Percentiles rank a stretch among this genome's conserved stretches.
These are phyloP conservation scores for Triticum dicoccoides DNA, from an alignment of 176 grass and related monocot species.

Conservation along the genomic window DNA sequence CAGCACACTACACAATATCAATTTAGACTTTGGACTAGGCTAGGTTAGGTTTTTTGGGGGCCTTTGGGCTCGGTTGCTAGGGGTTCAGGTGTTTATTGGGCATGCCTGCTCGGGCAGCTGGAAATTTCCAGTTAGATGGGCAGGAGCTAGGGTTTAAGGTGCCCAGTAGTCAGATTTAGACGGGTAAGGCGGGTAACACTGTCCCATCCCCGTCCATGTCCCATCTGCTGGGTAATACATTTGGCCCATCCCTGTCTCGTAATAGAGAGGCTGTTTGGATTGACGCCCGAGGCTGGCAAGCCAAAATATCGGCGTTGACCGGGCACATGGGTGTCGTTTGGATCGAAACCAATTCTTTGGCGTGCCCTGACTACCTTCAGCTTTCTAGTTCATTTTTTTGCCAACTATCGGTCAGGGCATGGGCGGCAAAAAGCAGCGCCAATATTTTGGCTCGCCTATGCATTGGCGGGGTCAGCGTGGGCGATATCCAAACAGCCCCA, in stretches of 20 bases:
- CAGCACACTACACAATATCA: too few relatives aligned
- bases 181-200: neutral
- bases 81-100: neutral
- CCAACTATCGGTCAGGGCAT: too few relatives aligned
- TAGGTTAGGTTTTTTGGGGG: neutral
- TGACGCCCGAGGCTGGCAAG: too few relatives aligned
- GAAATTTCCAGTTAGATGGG: neutral
- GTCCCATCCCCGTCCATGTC: neutral
- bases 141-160: neutral
- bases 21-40: neutral
- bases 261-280: neutral
- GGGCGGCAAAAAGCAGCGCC: too few relatives aligned
- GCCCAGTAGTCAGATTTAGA: neutral
- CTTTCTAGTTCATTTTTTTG: too few relatives aligned
- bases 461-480: too few relatives aligned
- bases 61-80: neutral
- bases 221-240: neutral
- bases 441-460: too few relatives aligned
- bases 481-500: too few relatives aligned
- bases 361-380: too few relatives aligned
- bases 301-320: too few relatives aligned
- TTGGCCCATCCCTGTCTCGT: neutral
- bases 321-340: too few relatives aligned
- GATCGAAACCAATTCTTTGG: too few relatives aligned
- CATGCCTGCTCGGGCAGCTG: neutral